Conservation (phyloP, 2,329 filamentous ascomycete genomes). For the Lachnellula subtilissima region DNA sequence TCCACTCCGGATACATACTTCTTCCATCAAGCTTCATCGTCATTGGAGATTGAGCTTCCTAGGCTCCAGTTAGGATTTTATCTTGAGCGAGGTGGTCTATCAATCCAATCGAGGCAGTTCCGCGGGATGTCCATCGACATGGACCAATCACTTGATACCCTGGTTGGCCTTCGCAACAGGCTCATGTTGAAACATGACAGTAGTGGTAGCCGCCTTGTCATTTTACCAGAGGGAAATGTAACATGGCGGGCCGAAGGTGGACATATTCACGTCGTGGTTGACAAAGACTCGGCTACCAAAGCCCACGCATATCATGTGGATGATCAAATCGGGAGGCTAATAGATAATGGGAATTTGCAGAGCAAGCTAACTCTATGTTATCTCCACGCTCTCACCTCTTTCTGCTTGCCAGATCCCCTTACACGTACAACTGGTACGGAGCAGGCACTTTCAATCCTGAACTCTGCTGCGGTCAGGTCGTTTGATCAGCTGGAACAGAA, state of each 20-base stretch:
- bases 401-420: conserved; percentile 45
- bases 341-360: conserved; percentile 21
- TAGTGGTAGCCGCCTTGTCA: conserved; percentile 30
- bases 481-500: conserved; percentile 35
- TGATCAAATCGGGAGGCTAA: neutral
- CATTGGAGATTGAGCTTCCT: conserved; percentile 37
- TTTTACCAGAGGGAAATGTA: conserved; percentile 35
- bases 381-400: conserved; percentile 49
- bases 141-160: conserved; percentile 40
- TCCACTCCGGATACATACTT: neutral
- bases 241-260: conserved; percentile 2
- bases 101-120: conserved; percentile 41
- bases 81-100: conserved; percentile 24
- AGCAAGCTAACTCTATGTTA: conserved; percentile 48
- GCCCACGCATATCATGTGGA: neutral
- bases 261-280: conserved; percentile 1
- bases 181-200: conserved; percentile 38
- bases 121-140: conserved; percentile 43
- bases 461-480: conserved; percentile 45
- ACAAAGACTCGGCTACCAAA: neutral
- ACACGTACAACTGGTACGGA: conserved; percentile 49
- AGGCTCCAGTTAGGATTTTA: conserved; percentile 43
- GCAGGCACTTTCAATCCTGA: conserved; percentile 43
- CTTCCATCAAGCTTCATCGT: neutral
- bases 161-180: conserved; percentile 44